Conservation (phyloP, 2,329 filamentous ascomycete genomes). For the Epicoccum sorghinum region DNA sequence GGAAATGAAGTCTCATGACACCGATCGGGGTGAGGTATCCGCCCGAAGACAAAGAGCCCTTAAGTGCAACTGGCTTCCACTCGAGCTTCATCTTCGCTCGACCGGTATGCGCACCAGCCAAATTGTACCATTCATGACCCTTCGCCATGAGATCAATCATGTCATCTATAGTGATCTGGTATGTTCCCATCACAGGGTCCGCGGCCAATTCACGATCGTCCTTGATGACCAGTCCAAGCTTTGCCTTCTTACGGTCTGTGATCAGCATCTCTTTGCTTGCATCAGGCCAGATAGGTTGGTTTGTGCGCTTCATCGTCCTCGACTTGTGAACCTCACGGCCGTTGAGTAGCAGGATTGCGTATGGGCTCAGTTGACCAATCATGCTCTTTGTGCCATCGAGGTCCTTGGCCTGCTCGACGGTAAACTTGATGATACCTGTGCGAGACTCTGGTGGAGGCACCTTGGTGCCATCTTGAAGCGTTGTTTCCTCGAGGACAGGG, state of each 20-base stretch:
- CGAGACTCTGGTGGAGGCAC: slow-evolving; percentile 87
- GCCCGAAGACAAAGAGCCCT: slow-evolving; percentile 76
- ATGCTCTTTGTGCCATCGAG: slow-evolving; percentile 91
- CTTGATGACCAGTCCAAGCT: slow-evolving; percentile 90
- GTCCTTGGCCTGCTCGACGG: slow-evolving; percentile 94
- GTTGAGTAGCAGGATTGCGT: slow-evolving; percentile 86
- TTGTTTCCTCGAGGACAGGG: slow-evolving; percentile 79
- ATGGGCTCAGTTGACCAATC: slow-evolving; percentile 89
- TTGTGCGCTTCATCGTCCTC: slow-evolving; percentile 93
- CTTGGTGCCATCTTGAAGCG: slow-evolving; percentile 75
- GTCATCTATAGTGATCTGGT: slow-evolving; percentile 94
- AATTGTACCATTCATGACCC: slow-evolving; percentile 95
- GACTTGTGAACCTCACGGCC: slow-evolving; percentile 89
- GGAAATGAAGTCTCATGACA: slow-evolving; percentile 93
- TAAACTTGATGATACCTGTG: slow-evolving; percentile 92
- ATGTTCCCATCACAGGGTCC: slow-evolving; percentile 86
- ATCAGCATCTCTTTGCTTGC: slow-evolving; percentile 93
- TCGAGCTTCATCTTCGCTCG: slow-evolving; percentile 89
- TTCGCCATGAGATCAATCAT: slow-evolving; percentile 89
- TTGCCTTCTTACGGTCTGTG: slow-evolving; percentile 88
- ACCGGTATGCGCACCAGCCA: slow-evolving; percentile 79
- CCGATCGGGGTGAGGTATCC: slow-evolving; percentile 94
- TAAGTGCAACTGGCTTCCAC: slow-evolving; percentile 93
- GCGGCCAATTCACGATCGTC: slow-evolving; percentile 86
- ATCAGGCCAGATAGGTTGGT: slow-evolving; percentile 95